These are phyloP conservation scores for Tephrocybe sp. DNA, from an alignment of 768 basidiomycete genomes.

Conservation along the genomic window DNA sequence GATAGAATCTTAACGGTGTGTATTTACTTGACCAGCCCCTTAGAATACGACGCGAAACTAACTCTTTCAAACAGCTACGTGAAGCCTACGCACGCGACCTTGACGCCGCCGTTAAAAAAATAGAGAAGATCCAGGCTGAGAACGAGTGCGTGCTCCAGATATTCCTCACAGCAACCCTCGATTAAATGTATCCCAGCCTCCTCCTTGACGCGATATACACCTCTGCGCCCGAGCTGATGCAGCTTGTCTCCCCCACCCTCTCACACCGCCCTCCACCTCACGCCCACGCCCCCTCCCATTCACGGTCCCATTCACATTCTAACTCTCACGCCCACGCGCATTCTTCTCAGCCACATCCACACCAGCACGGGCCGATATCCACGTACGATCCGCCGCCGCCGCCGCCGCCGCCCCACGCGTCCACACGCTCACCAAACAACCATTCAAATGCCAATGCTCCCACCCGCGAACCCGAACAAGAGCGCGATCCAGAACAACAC, in stretches of 20 bases:
- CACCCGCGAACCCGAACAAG: no score
- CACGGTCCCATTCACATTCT: background rate
- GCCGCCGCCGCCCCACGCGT: background rate
- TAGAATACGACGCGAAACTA: no score
- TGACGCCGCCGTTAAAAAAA: constrained; percentile 37
- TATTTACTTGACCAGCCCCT: no score
- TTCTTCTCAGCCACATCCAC: background rate
- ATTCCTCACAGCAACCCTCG: background rate
- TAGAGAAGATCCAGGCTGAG: constrained; percentile 47
- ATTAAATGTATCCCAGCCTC: constrained; percentile 23
- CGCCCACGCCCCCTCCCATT: background rate
- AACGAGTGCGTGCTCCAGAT: constrained; percentile 39
- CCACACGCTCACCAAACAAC: background rate
- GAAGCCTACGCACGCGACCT: constrained; percentile 38
- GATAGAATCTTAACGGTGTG: constrained; percentile 43
- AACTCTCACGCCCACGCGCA: no score
- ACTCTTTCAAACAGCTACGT: constrained; percentile 36
- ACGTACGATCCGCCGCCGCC: background rate
- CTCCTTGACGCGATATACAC: constrained; percentile 35
- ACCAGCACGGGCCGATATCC: no score
- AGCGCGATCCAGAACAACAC: no score
- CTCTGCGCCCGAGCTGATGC: constrained; percentile 15
- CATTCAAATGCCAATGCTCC: no score
- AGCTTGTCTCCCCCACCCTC: constrained; percentile 3
- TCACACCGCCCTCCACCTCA: background rate